phyloP scores from a whole-genome alignment of 2,329 filamentous ascomycete genomes.

The Venturia aucupariae region DNA sequence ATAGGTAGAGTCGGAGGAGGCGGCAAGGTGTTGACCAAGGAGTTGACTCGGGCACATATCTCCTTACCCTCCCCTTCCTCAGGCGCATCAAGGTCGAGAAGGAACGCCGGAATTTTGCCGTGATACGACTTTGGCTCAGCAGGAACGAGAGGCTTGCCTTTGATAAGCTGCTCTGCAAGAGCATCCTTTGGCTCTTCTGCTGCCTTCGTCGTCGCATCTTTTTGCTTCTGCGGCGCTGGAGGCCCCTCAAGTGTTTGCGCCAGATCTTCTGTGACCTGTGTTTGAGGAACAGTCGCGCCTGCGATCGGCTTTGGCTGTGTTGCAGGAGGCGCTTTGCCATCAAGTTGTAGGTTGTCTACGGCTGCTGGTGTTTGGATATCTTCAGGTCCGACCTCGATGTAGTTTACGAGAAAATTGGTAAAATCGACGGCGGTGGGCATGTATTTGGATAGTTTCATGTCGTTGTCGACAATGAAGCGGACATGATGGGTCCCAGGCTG shows the following conservation, averaged over 20 bases:
- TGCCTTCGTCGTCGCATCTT: constrained; percentile 19
- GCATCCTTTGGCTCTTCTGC: constrained; percentile 20
- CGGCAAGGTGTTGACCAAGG: constrained; percentile 69
- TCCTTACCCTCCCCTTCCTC: constrained; percentile 54
- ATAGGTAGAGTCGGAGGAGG: constrained; percentile 78
- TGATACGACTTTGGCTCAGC: constrained; percentile 54
- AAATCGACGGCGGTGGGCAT: constrained; percentile 95
- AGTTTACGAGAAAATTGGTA: constrained; percentile 96
- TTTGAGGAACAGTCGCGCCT: constrained; percentile 21
- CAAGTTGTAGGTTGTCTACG: not conserved
- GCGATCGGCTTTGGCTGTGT: constrained; percentile 21
- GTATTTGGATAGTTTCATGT: constrained; percentile 80
- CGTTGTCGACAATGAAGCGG: constrained; percentile 88
- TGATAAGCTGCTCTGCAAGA: constrained; percentile 17
- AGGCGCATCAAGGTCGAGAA: constrained; percentile 76
- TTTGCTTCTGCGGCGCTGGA: constrained; percentile 19
- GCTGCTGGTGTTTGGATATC: constrained; percentile 34
- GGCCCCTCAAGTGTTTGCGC: constrained; percentile 24
- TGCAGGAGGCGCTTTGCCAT: not conserved
- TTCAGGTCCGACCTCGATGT: constrained; percentile 82
- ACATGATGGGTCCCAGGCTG: constrained; percentile 93
- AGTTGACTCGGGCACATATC: constrained; percentile 63
- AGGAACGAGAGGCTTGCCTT: constrained; percentile 21
- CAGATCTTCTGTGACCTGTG: constrained; percentile 36
- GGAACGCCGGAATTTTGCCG: constrained; percentile 68